Evolutionary conservation across 169 alveolate genomes (phyloP), one percentile per base, ranked within the genome.

Genomic region (Theileria equi): DNA sequence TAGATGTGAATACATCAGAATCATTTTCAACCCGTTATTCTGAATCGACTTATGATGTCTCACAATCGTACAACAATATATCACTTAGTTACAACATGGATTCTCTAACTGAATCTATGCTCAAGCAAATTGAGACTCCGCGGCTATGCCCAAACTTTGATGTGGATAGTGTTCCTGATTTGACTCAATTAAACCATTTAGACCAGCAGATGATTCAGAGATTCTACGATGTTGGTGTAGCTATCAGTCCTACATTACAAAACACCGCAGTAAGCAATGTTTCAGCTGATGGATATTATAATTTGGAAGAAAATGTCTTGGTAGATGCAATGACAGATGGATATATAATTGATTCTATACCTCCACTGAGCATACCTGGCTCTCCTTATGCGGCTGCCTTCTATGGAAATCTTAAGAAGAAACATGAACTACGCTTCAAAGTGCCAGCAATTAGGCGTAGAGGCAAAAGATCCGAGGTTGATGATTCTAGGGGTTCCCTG

Each of bases 81-180:
- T 31, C 68, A 3, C 16, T 65, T 36, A 45, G 32, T 32, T 23
- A 54, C 17, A 63, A 60, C 53, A 45, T 77, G 50, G 68, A 77
- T 13, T 34, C 62, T 4, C 74, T 77, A 21, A 59, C 62, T 0
- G 81, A 67, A 34, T 49, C 80, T 1, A 54, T 77, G 78, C 48
- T 67, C 60, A 77, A 68, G 61, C 86, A 77, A 47, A 19, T 77
- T 31, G 86, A 77, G 35, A 67, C 81, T n/a, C 86, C 86, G 17
- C 17, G 25, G 21, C 21, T 77, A 58, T 40, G 23, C n/a, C 52
- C 68, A 21, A 2, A 21, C 4, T 1, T n/a, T 13, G 69, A 43
- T 1, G 6, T 13, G 17, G 31, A 17, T 8, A 6, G 17, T 29
- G 57, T 36, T 4, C 19, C 26, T 8, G 62, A 54, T 10, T 5